Evolutionary conservation across 352 stramenopile genomes (phyloP), one percentile per base, ranked within the genome.

Genomic region (Aphanomyces astaci): DNA sequence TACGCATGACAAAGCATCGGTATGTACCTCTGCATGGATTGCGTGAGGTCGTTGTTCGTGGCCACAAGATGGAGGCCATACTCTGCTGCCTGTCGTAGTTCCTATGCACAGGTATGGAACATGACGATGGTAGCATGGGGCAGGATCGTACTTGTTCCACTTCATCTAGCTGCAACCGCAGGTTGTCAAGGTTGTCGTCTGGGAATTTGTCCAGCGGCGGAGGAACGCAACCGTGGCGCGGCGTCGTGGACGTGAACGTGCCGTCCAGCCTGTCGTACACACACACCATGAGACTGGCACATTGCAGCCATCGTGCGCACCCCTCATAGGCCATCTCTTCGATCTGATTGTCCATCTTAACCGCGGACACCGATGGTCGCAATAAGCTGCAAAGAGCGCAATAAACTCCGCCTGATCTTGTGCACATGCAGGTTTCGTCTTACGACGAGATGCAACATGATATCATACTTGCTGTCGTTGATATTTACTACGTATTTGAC

Each of bases 1-100:
- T 7, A 31, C 3, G 19, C 56, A 13, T 19, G 55, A 27, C 3
- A 3, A 39, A 15, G 17, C 10, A 15, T 51, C n/a, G 48, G 2
- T 3, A n/a, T 27, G 1, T 66, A 68, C 62, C 84, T 78, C 51
- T 76, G 75, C 46, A 90, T 79, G 46, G 90, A 75, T 60, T 89
- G 70, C 60, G 87, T 73, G 30, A 93, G 71, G 72, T 92, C 81
- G 36, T 92, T 84, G 62, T 95, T 93, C 32, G 73, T 71, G 39
- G 86, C 78, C n/a, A 95, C 65, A 33, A 95, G 76, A 31, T 77
- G 80, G 13, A 92, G 71, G 27, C 86, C 86, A 69, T 93, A 93
- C 70, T 90, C 82, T 4, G 82, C 86, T 19, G 86, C 86, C 45
- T 93, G 82, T 0, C 77, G 76, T 32, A 88, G 67, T 40, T 95